Percentiles rank a stretch among this genome's conserved stretches.
phyloP scores from a whole-genome alignment of 306 rosid genomes.

The Malus orientalis region DNA sequence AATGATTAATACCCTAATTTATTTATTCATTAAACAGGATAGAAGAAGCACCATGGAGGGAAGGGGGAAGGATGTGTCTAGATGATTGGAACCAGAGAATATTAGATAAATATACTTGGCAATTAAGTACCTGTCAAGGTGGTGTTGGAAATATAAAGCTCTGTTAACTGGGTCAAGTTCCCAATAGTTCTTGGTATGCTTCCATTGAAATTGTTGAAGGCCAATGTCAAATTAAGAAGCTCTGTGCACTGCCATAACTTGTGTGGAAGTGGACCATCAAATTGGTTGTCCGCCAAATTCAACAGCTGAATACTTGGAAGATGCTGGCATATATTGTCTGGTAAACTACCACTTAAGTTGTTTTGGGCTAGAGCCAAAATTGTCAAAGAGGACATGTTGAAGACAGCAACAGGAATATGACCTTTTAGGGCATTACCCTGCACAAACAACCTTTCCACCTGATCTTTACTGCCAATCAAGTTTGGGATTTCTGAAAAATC shows the following conservation, averaged over 20 bases:
- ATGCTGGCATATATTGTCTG: background rate
- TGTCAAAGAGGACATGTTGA: constrained; percentile 7
- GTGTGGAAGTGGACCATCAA: constrained; percentile 5
- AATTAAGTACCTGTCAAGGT: constrained; percentile 7
- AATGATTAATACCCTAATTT: too few relatives aligned
- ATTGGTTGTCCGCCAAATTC: background rate
- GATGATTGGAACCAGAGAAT: too few relatives aligned
- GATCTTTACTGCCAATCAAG: background rate
- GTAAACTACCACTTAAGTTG: background rate
- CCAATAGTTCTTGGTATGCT: background rate
- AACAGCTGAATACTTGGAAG: background rate
- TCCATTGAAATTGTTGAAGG: background rate
- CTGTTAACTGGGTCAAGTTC: background rate
- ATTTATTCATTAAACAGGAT: too few relatives aligned
- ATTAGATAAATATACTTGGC: too few relatives aligned
- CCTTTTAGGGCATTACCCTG: background rate
- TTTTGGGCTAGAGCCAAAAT: background rate
- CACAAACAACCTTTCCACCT: background rate
- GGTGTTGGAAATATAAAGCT: background rate
- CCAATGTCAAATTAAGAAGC: background rate
- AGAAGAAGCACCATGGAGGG: too few relatives aligned
- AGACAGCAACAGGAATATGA: background rate
- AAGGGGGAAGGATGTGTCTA: too few relatives aligned
- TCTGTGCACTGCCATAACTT: background rate
- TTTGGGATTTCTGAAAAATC: constrained; percentile 9